Base-by-base conservation (phyloP, 1,284 basidiomycete genomes). In the Pholiota adiposa region DNA sequence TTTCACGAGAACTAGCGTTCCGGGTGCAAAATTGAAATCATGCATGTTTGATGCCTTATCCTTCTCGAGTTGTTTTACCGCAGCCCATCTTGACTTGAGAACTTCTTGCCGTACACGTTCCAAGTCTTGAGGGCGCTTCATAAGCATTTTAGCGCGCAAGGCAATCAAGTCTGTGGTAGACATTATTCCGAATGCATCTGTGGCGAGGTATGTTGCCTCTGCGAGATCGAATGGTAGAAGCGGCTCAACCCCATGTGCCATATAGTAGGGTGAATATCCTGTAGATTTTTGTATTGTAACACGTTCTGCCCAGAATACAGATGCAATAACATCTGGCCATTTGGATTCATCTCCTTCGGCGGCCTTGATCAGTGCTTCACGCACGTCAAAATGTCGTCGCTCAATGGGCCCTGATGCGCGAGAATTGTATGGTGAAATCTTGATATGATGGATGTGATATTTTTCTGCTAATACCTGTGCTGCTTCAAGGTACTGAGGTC, bases 391-490 rank as follows among this genome's bases (percentile, higher is more conserved):
- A n/a, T n/a, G n/a, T n/a, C n/a, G n/a, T n/a, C n/a, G n/a, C 59
- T 83, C 78, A 0, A 80, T 70, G 0, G 75, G 59, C 0, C 80
- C 74, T 40, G 81, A 79, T 0, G 72, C 77, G 3, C 69, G 70
- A 0, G 77, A 82, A 57, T 83, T 83, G 59, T 83, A 83, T 0
- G 69, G 70, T 0, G 75, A 78, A 8, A 83, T 81, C 0, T 69
- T 51, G 31, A 83, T 80, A 34, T 80, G 74, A 0, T 60, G 41
- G 11, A 83, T 74, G 2, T 68, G 46, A 53, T 79, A 82, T 1
- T 68, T 63, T 6, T 72, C 58, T 0, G 61, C 60, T 0, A 83
- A 67, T 16, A 3, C 16, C 16, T 70, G 62, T 3, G 75, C 38
- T 0, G 76, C 80, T 18, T 63, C 65, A 0, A 79, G 27, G 19